Conservation (phyloP, 2,329 filamentous ascomycete genomes). For the Amesomyces nigricolor region DNA sequence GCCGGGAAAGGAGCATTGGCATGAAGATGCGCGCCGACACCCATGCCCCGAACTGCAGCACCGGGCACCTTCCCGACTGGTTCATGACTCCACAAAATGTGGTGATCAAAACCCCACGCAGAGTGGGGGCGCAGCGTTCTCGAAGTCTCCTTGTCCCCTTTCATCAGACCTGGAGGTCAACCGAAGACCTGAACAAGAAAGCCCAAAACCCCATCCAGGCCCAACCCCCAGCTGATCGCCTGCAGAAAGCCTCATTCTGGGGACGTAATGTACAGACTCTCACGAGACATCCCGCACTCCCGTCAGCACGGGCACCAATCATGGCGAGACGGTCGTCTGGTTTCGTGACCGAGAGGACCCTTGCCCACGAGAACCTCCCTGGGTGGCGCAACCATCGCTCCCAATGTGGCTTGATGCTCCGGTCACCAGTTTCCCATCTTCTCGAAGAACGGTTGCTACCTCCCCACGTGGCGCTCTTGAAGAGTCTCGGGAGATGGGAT, state of each 20-base stretch:
- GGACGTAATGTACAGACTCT: not conserved
- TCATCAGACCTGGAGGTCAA: too few species aligned
- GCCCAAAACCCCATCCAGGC: too few species aligned
- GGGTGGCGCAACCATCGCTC: not conserved
- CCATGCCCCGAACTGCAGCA: not conserved
- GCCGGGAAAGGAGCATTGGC: not conserved
- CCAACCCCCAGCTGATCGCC: too few species aligned
- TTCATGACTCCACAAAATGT: constrained; percentile 3
- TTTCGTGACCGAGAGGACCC: constrained; percentile 7
- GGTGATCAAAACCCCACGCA: constrained; percentile 9
- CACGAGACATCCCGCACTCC: not conserved
- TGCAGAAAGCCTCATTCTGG: too few species aligned
- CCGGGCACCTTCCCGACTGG: not conserved
- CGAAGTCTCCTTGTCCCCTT: not conserved
- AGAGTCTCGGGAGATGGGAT: not conserved
- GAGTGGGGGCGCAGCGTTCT: constrained; percentile 4
- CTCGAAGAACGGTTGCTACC: not conserved
- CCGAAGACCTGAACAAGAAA: not conserved
- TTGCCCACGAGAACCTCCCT: not conserved
- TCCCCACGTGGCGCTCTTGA: constrained; percentile 3
- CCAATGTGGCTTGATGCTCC: not conserved
- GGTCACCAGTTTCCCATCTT: not conserved
- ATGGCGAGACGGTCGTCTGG: not conserved
- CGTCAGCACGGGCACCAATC: not conserved
- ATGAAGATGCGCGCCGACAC: constrained; percentile 1